Percentiles rank a stretch among this genome's conserved stretches.
phyloP scores from a whole-genome alignment of 2,329 filamentous ascomycete genomes.

The Triangularia verruculosa region DNA sequence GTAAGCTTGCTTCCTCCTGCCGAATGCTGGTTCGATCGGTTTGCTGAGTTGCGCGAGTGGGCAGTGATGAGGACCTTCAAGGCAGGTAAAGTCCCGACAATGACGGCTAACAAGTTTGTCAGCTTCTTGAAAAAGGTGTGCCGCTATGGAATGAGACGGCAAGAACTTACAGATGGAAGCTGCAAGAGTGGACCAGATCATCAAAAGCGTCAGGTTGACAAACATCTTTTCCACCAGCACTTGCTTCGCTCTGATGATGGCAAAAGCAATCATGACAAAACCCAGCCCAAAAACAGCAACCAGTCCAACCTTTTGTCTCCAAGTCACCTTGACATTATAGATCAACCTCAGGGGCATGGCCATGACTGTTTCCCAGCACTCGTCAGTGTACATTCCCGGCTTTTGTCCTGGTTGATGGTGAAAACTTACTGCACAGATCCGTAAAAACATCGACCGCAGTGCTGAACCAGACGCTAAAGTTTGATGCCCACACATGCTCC shows the following conservation, averaged over 20 bases:
- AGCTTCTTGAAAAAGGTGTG: not conserved
- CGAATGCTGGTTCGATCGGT: constrained; percentile 16
- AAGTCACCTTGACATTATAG: constrained; percentile 31
- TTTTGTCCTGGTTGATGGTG: not conserved
- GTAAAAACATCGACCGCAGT: constrained; percentile 32
- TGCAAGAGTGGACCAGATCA: constrained; percentile 29
- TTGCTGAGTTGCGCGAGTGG: constrained; percentile 19
- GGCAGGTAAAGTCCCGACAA: constrained; percentile 28
- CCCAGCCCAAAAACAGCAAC: constrained; percentile 31
- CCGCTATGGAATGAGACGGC: not conserved
- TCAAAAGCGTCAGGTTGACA: constrained; percentile 28
- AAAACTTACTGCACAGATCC: constrained; percentile 28
- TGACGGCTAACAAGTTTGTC: constrained; percentile 20
- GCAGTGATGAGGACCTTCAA: constrained; percentile 29
- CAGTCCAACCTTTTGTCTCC: constrained; percentile 31
- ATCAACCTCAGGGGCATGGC: constrained; percentile 32
- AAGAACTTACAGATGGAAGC: constrained; percentile 27
- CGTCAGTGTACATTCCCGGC: not conserved
- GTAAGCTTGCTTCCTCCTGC: constrained; percentile 1
- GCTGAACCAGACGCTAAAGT: constrained; percentile 31
- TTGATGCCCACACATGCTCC: constrained; percentile 26
- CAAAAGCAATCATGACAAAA: constrained; percentile 32
- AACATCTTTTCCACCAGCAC: constrained; percentile 26
- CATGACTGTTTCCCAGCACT: constrained; percentile 15
- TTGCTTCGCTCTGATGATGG: constrained; percentile 32